Conservation (phyloP, 306 rosid genomes). For the Dryas drummondii region DNA sequence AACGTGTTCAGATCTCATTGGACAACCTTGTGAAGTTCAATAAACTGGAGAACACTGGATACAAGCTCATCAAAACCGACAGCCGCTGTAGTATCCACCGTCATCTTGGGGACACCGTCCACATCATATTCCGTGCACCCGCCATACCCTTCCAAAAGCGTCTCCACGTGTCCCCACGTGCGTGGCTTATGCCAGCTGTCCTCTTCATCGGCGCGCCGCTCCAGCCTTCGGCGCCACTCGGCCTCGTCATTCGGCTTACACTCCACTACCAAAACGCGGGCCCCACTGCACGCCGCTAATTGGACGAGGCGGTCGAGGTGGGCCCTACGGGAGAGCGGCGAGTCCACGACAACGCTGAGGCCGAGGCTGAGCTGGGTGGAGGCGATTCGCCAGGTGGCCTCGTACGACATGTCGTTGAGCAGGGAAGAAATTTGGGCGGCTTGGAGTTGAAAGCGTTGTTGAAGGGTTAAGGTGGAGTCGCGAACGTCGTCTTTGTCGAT, state of each 20-base stretch:
- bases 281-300: conserved; percentile 23
- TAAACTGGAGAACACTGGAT: conserved; percentile 47
- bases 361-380: conserved; percentile 59
- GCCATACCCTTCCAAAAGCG: conserved; percentile 50
- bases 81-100: conserved; percentile 52
- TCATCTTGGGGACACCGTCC: conserved; percentile 50
- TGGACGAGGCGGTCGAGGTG: conserved; percentile 51
- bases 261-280: conserved; percentile 47
- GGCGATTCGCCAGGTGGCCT: conserved; percentile 42
- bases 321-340: conserved; percentile 61
- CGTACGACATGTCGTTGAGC: conserved; percentile 71
- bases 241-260: conserved; percentile 41
- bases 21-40: conserved; percentile 20
- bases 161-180: conserved; percentile 66
- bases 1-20: background rate
- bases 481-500: conserved; percentile 64
- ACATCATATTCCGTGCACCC: conserved; percentile 64
- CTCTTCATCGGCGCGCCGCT: conserved; percentile 31
- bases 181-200: conserved; percentile 55
- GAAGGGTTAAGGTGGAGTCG: conserved; percentile 40
- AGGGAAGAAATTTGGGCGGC: conserved; percentile 17
- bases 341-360: conserved; percentile 63
- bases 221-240: conserved; percentile 58
- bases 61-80: conserved; percentile 32
- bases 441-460: background rate